These are phyloP conservation scores for Ogataea corticis DNA, from an alignment of 805 yeast genomes.

Conservation along the genomic window DNA sequence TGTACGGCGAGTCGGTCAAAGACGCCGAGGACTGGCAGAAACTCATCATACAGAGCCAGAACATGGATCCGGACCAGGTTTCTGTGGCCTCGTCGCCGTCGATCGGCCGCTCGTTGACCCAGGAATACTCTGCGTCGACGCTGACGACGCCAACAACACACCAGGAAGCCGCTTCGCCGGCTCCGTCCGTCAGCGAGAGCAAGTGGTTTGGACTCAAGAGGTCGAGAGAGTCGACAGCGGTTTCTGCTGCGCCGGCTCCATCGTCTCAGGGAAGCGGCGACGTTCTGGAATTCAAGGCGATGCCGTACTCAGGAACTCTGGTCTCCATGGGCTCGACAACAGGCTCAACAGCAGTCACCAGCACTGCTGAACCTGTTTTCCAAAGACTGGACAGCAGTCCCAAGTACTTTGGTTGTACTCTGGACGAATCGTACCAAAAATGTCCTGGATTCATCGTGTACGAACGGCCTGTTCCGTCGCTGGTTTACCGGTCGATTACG, in stretches of 20 bases:
- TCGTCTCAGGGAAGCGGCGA: conserved; percentile 13
- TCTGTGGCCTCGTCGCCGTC: conserved; percentile 20
- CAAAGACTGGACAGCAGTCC: conserved; percentile 24
- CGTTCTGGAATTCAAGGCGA: conserved; percentile 34
- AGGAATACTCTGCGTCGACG: conserved; percentile 10
- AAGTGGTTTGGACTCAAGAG: conserved; percentile 25
- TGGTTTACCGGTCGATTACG: conserved; percentile 72
- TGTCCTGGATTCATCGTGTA: conserved; percentile 48
- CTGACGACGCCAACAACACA: conserved; percentile 15
- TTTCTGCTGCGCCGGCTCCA: conserved; percentile 12
- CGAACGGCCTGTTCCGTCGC: conserved; percentile 62
- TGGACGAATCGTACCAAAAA: conserved; percentile 50
- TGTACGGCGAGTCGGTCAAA: conserved; percentile 77
- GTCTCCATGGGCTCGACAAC: conserved; percentile 16
- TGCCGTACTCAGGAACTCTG: conserved; percentile 33
- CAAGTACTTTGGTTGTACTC: conserved; percentile 62
- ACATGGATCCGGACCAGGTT: conserved; percentile 13
- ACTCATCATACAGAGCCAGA: conserved; percentile 17
- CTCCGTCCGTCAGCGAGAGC: conserved; percentile 20
- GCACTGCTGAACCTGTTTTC: conserved; percentile 18
- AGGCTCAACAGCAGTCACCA: conserved; percentile 5
- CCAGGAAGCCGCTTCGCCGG: conserved; percentile 8
- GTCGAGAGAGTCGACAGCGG: conserved; percentile 15
- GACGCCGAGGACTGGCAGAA: conserved; percentile 44
- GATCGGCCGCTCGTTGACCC: conserved; percentile 5